These are phyloP conservation scores for Parathielavia appendiculata DNA, from an alignment of 495 filamentous ascomycete genomes.

Conservation along the genomic window DNA sequence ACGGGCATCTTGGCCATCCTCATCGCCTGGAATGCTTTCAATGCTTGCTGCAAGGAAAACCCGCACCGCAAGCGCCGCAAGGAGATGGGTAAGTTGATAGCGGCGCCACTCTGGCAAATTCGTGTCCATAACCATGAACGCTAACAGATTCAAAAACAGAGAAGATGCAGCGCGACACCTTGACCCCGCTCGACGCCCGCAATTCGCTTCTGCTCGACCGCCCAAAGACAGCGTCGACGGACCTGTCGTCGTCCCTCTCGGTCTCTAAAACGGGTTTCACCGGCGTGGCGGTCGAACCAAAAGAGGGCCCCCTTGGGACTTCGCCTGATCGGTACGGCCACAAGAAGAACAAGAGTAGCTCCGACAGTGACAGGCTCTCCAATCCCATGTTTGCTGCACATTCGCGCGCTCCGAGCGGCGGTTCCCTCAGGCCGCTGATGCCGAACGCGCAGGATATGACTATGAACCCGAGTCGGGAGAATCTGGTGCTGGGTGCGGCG, in stretches of 20 bases:
- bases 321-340: conserved; percentile 22
- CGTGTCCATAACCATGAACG: background rate
- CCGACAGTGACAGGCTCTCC: background rate
- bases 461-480: conserved; percentile 28
- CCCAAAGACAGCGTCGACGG: conserved; percentile 23
- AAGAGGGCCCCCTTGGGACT: conserved; percentile 19
- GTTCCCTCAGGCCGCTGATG: conserved; percentile 31
- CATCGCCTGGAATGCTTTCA: conserved; percentile 83
- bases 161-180: conserved; percentile 79
- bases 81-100: conserved; percentile 62
- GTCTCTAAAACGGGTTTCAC: conserved; percentile 26
- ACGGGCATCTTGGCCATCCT: conserved; percentile 82
- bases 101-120: too few relatives aligned
- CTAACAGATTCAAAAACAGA: conserved; percentile 46
- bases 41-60: conserved; percentile 77
- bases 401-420: conserved; percentile 16
- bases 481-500: conserved; percentile 25
- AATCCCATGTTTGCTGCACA: conserved; percentile 14
- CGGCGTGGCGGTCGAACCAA: conserved; percentile 17
- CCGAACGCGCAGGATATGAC: conserved; percentile 26
- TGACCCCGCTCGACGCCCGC: conserved; percentile 84
- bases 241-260: conserved; percentile 29
- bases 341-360: background rate
- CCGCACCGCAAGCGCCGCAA: conserved; percentile 80
- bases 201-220: conserved; percentile 75